Base-by-base conservation (phyloP, 306 rosid species). In the Abrus precatorius region DNA sequence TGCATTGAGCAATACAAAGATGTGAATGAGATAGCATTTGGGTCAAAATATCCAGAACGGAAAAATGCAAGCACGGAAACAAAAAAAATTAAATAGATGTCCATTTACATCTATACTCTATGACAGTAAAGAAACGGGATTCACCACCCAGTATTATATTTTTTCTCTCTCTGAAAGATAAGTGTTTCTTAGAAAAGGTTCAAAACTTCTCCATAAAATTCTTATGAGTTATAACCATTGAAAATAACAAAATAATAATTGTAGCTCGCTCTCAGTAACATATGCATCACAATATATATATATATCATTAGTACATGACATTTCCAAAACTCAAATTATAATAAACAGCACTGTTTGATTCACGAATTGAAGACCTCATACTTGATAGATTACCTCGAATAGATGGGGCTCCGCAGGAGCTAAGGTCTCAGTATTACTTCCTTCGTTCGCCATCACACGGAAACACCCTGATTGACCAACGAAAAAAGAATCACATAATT, bases 351-450 rank as follows among this genome's bases (percentile, higher is more conserved):
- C 43, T 53, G 77, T 5, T 73, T 28, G 50, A 30, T 56, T 71
- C 62, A 53, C 61, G 64, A 56, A 69, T 56, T 47, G 65, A 70
- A 0, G 6, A 1, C 59, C 74, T 3, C 66, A 66, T 9, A 80
- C 45, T 74, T 68, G 20, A 56, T 20, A 9, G 30, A 77, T 83
- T 74, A 94, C 99, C 99, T 93, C 98, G 20, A 88, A 86, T 30
- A 76, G 81, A 87, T 86, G 87, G 45, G 98, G 77, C 63, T 85
- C 90, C 12, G 55, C 84, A 1, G 90, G 84, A 76, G 91, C 82
- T 64, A 95, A 76, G 82, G 94, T 88, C 89, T 91, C 98, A 14
- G 92, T 86, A 77, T 84, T 85, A 78, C 88, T 87, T 84, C 93
- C 97, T 87, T 93, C 96, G 48, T 91, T 95, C 82, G 92, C 86